Base-by-base conservation (phyloP, 495 filamentous ascomycete genomes). In the Ramalina intermedia region DNA sequence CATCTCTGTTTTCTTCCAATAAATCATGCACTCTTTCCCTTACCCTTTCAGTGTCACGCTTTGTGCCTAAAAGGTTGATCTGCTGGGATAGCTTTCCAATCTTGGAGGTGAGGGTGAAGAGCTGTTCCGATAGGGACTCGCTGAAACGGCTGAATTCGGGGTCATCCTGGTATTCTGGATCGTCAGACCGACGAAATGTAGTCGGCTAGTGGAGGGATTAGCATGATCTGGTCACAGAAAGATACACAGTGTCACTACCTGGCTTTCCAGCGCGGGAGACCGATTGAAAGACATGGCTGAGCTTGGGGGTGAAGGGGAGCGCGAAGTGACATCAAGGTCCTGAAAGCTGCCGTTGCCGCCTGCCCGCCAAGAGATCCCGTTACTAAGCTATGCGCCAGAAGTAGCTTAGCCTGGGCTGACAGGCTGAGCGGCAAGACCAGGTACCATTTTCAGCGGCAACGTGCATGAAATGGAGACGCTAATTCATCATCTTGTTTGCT, bases 101-200 rank as follows among this genome's bases (percentile, higher is more conserved):
- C 61, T 91, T 93, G 38, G 81, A 80, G 18, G 87, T 94, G 47
- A 99, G 74, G 23, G 73, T 75, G 64, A 95, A 94, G 21, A 99
- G 73, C 64, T 87, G 80, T 58, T 85, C 81, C 57, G 82, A 89
- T 43, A 96, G 76, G 20, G 78, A 73, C 58, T 85, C 80, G 51
- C 87, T 85, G 53, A 93, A 75, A 17, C 72, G 72, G 54, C 81
- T 73, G 75, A 96, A 99, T 55, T 91, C 88, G 40, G 93, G 93
- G 61, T 95, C 89, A 68, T 99, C 91, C 54, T 68, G 69, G 59
- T 81, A 84, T 42, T 77, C 65, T 53, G 82, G 71, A 64, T 93
- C 94, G 55, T 87, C 80, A 18, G 69, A 64, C 42, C 78, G 72
- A 46, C 81, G 78, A 53, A 70, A 68, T 43, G 75, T 76, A 12